Conservation (phyloP, 106 monocot species). For the Gastrodia elata region DNA sequence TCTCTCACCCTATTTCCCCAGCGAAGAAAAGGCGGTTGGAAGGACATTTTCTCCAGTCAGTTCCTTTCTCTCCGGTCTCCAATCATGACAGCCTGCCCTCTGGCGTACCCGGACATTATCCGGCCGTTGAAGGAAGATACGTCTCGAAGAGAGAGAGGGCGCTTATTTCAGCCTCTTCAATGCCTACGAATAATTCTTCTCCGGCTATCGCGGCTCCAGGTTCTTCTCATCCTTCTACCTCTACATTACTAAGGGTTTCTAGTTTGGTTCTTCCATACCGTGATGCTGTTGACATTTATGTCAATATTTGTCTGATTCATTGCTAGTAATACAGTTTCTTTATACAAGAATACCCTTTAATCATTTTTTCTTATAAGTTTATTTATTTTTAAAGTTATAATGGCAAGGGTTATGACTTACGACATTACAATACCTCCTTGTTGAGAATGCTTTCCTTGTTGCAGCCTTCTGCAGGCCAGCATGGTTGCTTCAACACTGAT, state of each 20-base stretch:
- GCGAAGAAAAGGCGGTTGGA: conserved; percentile 33
- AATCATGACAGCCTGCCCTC: neutral
- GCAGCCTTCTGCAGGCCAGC: too few species aligned
- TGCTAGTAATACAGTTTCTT: too few species aligned
- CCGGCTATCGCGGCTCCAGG: conserved; percentile 27
- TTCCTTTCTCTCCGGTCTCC: neutral
- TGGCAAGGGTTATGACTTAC: too few species aligned
- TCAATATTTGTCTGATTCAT: too few species aligned
- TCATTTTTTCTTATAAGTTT: too few species aligned
- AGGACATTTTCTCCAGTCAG: neutral
- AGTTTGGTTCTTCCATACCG: too few species aligned
- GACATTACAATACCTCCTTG: too few species aligned
- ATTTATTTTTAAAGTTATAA: too few species aligned
- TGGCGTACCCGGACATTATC: neutral
- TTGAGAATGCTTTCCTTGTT: too few species aligned
- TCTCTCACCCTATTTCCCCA: neutral
- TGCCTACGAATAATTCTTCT: conserved; percentile 3
- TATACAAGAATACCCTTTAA: too few species aligned
- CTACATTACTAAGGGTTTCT: neutral
- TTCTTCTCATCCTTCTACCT: conserved; percentile 10
- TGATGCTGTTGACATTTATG: too few species aligned
- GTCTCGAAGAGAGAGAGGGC: conserved; percentile 79
- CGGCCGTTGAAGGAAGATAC: conserved; percentile 34
- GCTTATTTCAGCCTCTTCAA: conserved; percentile 14
- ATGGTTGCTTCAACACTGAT: too few species aligned